Evolutionary conservation across 768 basidiomycete species (phyloP), one percentile per base, ranked within the genome.

Genomic region (Roridomyces roridus): DNA sequence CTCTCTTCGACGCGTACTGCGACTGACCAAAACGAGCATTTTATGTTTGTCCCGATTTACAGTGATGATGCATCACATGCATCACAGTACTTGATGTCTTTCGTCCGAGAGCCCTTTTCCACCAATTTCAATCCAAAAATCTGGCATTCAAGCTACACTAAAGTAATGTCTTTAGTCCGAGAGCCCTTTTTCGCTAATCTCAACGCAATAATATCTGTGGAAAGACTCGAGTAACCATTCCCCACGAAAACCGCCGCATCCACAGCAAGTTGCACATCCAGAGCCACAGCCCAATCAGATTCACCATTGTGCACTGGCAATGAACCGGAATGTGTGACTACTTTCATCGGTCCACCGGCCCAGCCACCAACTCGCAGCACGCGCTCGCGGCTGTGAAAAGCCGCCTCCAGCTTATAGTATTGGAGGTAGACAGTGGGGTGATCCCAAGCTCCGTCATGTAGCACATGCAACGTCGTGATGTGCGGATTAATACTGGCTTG

Each of bases 191-290:
- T 73, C 5, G 74, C 77, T 15, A 80, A 68, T 51, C 79, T 68
- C 56, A 82, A 57, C 18, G 79, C 80, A 12, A 77, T 59, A 29
- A 80, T 70, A 57, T 79, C 77, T 1, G 79, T 74, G 60, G 73
- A 77, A 48, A 82, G 63, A 59, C 77, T 80, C 24, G 80, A 82
- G 59, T 77, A 82, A 10, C 79, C 78, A 63, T 79, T 82, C 12
- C 79, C 80, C 35, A 82, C 70, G 46, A 80, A 80, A 7, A 75
- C 71, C 34, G 74, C 73, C 9, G 80, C 79, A 28, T 69, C 68
- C 46, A 73, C 70, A 5, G 77, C 80, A 31, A 82, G 58, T 62
- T 82, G 79, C 37, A 79, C 74, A 66, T 82, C 80, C 7, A 77
- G 77, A 46, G 72, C 73, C 14, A 79, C 78, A 18, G 69, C 67